Conservation (phyloP, 768 basidiomycete genomes). For the Amanita muscaria region DNA sequence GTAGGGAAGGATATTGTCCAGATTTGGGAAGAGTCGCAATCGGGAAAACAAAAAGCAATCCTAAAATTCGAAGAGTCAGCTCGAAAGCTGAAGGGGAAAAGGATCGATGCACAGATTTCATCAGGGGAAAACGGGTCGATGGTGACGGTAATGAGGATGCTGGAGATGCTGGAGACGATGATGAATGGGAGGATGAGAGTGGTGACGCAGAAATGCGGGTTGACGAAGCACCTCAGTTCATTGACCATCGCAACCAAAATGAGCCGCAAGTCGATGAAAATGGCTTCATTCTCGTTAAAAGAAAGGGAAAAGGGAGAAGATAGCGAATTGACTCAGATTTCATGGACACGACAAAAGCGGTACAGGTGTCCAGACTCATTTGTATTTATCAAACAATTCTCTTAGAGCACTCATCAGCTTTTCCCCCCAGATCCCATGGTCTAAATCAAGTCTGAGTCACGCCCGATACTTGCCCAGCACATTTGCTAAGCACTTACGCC, state of each 20-base stretch:
- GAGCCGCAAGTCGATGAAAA: constrained; percentile 85
- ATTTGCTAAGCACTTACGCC: too few relatives aligned
- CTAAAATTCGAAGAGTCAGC: constrained; percentile 55
- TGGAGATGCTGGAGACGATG: constrained; percentile 38
- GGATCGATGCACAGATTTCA: constrained; percentile 20
- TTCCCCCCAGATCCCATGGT: too few relatives aligned
- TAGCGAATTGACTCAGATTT: too few relatives aligned
- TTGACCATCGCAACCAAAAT: constrained; percentile 34
- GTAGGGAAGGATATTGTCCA: constrained; percentile 67
- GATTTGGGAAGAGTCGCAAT: constrained; percentile 51
- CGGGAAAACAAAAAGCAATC: constrained; percentile 43
- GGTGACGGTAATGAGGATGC: constrained; percentile 41
- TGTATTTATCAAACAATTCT: too few relatives aligned
- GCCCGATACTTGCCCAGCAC: too few relatives aligned
- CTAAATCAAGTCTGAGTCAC: too few relatives aligned
- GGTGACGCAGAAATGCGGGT: constrained; percentile 33
- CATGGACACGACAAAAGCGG: too few relatives aligned
- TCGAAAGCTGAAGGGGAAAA: constrained; percentile 48
- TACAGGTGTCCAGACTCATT: too few relatives aligned
- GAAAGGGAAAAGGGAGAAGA: neutral
- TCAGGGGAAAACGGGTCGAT: constrained; percentile 35
- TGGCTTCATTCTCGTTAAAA: constrained; percentile 76
- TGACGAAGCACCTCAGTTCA: constrained; percentile 47
- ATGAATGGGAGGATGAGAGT: too few relatives aligned
- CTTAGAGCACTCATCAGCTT: too few relatives aligned